Percentiles rank a stretch among this genome's conserved stretches.
phyloP scores from a whole-genome alignment of 192 early-diverging fungal genomes.

The Phycomyces blakesleeanus region DNA sequence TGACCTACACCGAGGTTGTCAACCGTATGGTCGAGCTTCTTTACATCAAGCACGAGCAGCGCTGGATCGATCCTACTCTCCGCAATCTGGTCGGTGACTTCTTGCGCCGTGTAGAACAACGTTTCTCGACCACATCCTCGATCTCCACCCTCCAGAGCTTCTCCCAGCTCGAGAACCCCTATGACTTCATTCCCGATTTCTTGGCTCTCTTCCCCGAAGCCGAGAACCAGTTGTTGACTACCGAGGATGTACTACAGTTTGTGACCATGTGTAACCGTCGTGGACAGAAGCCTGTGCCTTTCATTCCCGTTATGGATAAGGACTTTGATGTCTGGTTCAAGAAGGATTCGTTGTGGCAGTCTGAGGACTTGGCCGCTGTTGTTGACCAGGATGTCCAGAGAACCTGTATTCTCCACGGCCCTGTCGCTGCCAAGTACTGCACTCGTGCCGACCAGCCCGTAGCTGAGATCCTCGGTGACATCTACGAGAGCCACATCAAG shows the following conservation, averaged over 20 bases:
- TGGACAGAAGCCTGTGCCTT: slow-evolving; percentile 85
- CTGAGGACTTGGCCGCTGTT: slow-evolving; percentile 81
- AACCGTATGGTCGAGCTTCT: slow-evolving; percentile 78
- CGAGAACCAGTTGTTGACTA: slow-evolving; percentile 68
- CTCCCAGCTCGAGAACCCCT: slow-evolving; percentile 59
- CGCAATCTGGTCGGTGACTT: slow-evolving; percentile 74
- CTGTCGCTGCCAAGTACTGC: slow-evolving; percentile 73
- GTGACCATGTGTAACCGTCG: slow-evolving; percentile 68
- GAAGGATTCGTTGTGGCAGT: slow-evolving; percentile 89
- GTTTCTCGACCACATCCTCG: slow-evolving; percentile 62
- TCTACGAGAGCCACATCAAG: slow-evolving; percentile 77
- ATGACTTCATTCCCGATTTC: slow-evolving; percentile 62
- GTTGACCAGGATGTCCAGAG: slow-evolving; percentile 81
- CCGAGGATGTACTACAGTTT: slow-evolving; percentile 84
- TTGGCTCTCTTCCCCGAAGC: slow-evolving; percentile 67
- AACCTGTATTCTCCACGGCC: slow-evolving; percentile 85
- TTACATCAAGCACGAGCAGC: slow-evolving; percentile 64
- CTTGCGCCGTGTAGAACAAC: slow-evolving; percentile 81
- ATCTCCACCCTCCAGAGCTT: slow-evolving; percentile 63
- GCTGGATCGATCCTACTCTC: slow-evolving; percentile 79
- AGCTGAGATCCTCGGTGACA: slow-evolving; percentile 80
- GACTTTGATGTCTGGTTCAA: slow-evolving; percentile 88
- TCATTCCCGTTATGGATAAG: slow-evolving; percentile 81
- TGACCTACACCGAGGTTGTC: slow-evolving; percentile 91
- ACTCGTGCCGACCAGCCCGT: slow-evolving; percentile 79